Base-by-base conservation (phyloP, 2,329 filamentous ascomycete species). In the Phaeosphaeria sp. region DNA sequence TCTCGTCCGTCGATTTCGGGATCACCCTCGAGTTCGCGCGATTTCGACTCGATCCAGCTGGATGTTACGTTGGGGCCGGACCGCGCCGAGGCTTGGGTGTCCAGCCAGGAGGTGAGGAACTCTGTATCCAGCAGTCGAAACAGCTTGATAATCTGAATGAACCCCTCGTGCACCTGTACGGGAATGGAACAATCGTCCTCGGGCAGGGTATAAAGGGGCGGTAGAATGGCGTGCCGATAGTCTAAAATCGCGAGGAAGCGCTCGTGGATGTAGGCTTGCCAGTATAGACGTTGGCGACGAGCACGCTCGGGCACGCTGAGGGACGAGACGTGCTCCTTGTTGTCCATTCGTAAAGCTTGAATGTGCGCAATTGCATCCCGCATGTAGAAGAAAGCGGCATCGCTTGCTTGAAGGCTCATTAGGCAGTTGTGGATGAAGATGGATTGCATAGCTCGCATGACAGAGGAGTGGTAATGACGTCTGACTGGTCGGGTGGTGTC, bases 251-350 rank as follows among this genome's bases (percentile, higher is more conserved):
- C 81, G n/a, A 84, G 65, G 65, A 86, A 86, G 17, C 85, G 80
- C 65, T 86, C 84, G 57, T 86, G 83, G 30, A 86, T 83, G 62
- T 82, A 86, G 13, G 79, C 80, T 60, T 84, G 80, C 83, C 84
- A 86, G 67, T 86, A 86, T 1, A 85, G 69, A 2, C 84, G 77
- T 59, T 84, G 82, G 49, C 81, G 68, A 49, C 77, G 73, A 22
- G 79, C 76, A 22, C 77, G 70, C 51, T 82, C 79, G 2, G 76
- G 63, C 3, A 67, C 65, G 5, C 70, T 59, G 1, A 82, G 58
- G 0, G 59, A 62, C 5, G 60, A 60, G 56, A 77, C 72, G 6
- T 67, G 60, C 4, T 77, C 71, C n/a, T 74, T 69, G 42, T 79
- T 77, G 55, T 81, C 78, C 18, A 82, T 75, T 11, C 80, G 77